These are phyloP conservation scores for Pseudocercospora pini-densiflorae DNA, from an alignment of 2,329 filamentous ascomycete species.

Conservation along the genomic window DNA sequence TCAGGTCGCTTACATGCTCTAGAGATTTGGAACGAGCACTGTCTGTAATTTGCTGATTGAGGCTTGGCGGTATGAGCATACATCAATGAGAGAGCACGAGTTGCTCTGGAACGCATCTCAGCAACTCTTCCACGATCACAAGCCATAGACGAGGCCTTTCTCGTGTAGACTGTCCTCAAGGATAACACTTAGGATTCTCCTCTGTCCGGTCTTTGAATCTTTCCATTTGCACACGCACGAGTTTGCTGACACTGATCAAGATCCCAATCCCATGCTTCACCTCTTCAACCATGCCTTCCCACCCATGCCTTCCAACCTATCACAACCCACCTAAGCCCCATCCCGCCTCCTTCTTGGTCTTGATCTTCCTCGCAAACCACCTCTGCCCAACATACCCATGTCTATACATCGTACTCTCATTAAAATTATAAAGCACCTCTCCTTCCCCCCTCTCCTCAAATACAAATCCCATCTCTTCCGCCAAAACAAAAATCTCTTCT, in stretches of 20 bases:
- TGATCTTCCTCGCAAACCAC: constrained; percentile 13
- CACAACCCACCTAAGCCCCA: not conserved
- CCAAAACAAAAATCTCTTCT: constrained; percentile 25
- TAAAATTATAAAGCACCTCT: constrained; percentile 15
- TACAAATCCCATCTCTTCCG: constrained; percentile 24
- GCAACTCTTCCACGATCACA: too few species aligned
- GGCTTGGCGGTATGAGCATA: not conserved
- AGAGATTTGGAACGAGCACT: not conserved
- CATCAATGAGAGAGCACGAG: not conserved
- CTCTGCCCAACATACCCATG: constrained; percentile 17
- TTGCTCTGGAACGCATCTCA: not conserved
- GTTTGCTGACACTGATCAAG: too few species aligned
- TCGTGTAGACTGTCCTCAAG: too few species aligned
- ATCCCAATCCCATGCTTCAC: too few species aligned
- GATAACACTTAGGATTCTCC: too few species aligned
- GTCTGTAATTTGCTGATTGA: not conserved
- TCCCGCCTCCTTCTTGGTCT: not conserved
- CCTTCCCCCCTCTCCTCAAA: constrained; percentile 14
- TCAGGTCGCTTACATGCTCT: not conserved
- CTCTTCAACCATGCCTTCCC: too few species aligned
- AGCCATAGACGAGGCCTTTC: too few species aligned
- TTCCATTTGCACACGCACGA: too few species aligned
- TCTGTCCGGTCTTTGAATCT: too few species aligned
- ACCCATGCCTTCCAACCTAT: not conserved
- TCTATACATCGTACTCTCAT: constrained; percentile 9